phyloP scores from a whole-genome alignment of 805 yeast genomes.

The Metschnikowia hibisci region DNA sequence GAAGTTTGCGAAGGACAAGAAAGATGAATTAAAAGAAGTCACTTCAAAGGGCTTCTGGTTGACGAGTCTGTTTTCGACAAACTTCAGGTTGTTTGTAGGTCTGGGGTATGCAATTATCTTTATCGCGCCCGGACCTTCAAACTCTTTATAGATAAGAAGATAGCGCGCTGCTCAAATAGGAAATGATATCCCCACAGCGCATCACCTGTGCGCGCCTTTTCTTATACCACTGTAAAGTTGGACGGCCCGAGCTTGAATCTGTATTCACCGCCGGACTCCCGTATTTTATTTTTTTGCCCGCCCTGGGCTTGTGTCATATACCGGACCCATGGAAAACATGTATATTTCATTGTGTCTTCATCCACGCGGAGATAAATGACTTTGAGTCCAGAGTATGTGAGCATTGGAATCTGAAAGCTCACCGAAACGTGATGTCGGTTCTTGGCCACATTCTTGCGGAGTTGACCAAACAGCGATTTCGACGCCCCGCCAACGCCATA shows the following conservation, averaged over 20 bases:
- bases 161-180: slow-evolving; percentile 11
- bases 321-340: slow-evolving; percentile 78
- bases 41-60: no score
- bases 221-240: slow-evolving; percentile 7
- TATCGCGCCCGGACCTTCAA: slow-evolving; percentile 2
- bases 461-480: slow-evolving; percentile 22
- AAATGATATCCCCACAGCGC: slow-evolving; percentile 9
- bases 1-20: not conserved
- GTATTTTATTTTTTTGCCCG: not conserved
- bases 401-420: slow-evolving; percentile 39
- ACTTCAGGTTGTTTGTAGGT: not conserved
- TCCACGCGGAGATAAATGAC: slow-evolving; percentile 63
- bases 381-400: slow-evolving; percentile 62
- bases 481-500: slow-evolving; percentile 37
- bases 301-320: slow-evolving; percentile 36
- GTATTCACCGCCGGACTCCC: slow-evolving; percentile 5
- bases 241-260: slow-evolving; percentile 17
- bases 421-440: slow-evolving; percentile 19
- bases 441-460: slow-evolving; percentile 15
- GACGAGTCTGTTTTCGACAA: no score
- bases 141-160: slow-evolving; percentile 11
- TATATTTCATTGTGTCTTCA: slow-evolving; percentile 57
- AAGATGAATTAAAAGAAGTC: no score
- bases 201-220: slow-evolving; percentile 3
- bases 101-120: slow-evolving; percentile 2